These are phyloP conservation scores for Pseudogymnoascus sp. DNA, from an alignment of 2,329 filamentous ascomycete genomes.

Conservation along the genomic window DNA sequence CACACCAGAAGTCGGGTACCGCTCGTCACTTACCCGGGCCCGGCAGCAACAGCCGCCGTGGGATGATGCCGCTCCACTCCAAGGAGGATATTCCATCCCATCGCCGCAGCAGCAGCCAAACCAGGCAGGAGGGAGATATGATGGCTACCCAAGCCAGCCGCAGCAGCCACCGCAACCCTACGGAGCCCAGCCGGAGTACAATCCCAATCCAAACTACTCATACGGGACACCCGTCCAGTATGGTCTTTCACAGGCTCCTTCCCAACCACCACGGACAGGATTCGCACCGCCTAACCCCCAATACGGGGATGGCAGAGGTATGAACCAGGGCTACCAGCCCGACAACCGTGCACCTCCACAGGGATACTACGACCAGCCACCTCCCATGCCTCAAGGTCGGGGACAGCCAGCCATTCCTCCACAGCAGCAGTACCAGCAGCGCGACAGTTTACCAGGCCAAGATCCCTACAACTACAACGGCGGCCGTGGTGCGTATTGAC, in stretches of 20 bases:
- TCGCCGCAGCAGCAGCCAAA: constrained; percentile 17
- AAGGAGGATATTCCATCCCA: constrained; percentile 18
- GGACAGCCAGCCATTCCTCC: neutral
- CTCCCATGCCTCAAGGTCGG: neutral
- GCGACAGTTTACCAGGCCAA: constrained; percentile 1
- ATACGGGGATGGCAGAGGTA: neutral
- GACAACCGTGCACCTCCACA: neutral
- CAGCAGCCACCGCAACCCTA: neutral
- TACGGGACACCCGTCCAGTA: neutral
- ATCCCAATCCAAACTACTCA: neutral
- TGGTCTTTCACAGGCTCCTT: neutral
- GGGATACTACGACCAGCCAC: neutral
- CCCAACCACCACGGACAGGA: neutral
- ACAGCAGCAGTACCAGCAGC: neutral
- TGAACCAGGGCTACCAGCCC: neutral
- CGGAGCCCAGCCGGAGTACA: neutral
- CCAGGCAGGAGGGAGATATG: neutral
- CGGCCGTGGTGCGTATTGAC: neutral
- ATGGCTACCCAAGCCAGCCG: neutral
- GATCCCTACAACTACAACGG: constrained; percentile 1
- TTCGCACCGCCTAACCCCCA: neutral
- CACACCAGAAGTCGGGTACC: constrained; percentile 28
- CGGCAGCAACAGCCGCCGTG: constrained; percentile 30
- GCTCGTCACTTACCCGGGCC: constrained; percentile 28
- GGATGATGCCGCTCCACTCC: constrained; percentile 16